Evolutionary conservation across 257 asterid genomes (phyloP).

Genomic region (Ehretia macrophylla): DNA sequence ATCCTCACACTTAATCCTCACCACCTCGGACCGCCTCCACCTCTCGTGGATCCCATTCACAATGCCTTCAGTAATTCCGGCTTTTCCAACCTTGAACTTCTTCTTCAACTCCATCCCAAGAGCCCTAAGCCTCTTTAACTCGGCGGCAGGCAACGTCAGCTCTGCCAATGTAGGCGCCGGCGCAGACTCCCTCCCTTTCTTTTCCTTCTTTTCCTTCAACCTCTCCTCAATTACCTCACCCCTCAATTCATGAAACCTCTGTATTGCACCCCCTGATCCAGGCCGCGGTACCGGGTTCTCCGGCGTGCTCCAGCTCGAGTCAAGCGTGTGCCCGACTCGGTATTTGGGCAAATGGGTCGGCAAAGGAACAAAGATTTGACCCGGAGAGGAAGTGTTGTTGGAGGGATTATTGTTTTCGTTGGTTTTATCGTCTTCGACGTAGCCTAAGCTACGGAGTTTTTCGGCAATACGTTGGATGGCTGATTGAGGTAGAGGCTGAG

Average conservation of each 20-base stretch:
- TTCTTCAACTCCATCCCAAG: conserved; percentile 60
- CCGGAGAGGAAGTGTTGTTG: conserved; percentile 48
- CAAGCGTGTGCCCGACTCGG: conserved; percentile 89
- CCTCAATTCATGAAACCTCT: conserved; percentile 59
- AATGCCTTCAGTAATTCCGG: conserved; percentile 95
- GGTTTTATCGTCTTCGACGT: conserved; percentile 45
- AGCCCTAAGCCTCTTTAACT: conserved; percentile 66
- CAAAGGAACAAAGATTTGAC: conserved; percentile 76
- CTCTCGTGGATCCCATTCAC: conserved; percentile 96
- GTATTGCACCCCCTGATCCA: conserved; percentile 67
- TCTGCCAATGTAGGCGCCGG: conserved; percentile 74
- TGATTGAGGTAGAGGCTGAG: conserved; percentile 49
- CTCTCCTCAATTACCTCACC: conserved; percentile 48
- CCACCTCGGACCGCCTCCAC: conserved; percentile 83
- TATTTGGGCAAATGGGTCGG: conserved; percentile 65
- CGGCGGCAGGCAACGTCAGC: conserved; percentile 54
- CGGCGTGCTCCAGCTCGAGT: conserved; percentile 94
- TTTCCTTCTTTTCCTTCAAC: conserved; percentile 66
- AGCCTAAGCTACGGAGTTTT: conserved; percentile 90
- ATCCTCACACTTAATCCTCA: conserved; percentile 80
- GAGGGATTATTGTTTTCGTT: conserved; percentile 15
- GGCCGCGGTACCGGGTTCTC: conserved; percentile 81
- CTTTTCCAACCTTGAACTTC: conserved; percentile 77
- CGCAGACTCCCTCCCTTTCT: conserved; percentile 24
- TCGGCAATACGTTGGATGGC: conserved; percentile 80